Evolutionary conservation across 176 grass and related monocot genomes (phyloP), one percentile per base, ranked within the genome.

Genomic region (Cymbopogon citratus): DNA sequence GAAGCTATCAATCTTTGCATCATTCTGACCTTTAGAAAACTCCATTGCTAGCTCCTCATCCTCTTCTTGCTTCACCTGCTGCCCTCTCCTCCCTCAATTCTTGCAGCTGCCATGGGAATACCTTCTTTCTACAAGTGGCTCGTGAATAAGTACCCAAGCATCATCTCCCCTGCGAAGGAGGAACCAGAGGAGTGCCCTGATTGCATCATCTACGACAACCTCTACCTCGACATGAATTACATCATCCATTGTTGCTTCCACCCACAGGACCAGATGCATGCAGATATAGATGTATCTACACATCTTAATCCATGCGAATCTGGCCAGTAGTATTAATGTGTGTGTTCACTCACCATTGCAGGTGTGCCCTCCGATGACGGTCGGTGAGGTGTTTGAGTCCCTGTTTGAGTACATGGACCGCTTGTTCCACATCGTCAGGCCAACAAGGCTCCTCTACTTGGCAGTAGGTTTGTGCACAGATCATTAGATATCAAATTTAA

Each of bases 191-290:
- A 39, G n/a, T n/a, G n/a, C 67, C 38, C 69, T 71, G 69, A 71
- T 71, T 23, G 69, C 12, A 27, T 71, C 35, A 36, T 44, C 29
- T 88, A 75, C 63, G 74, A 94, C 76, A 94, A 91, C 63, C 74
- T 94, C 45, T 91, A 91, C 64, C 75, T 94, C 14, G 88, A 94
- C 86, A 88, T 86, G 91, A 94, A 94, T 19, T n/a, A 36, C 52
- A 81, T 94, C 78, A 81, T 91, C 59, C 91, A 94, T 9, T 19
- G 56, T 0, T 88, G 88, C 82, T 91, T 93, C 85, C 91, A 93
- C 66, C 88, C 91, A 1, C 74, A 93, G 59, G 88, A 91, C 51
- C 13, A 63, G 52, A 79, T 80, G 38, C 24, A 71, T 27, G 12
- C n/a, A 71, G 39, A 16, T 23, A 71, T 9, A 45, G 12, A 71